phyloP scores from a whole-genome alignment of 495 filamentous ascomycete genomes.

The Choiromyces venosus region DNA sequence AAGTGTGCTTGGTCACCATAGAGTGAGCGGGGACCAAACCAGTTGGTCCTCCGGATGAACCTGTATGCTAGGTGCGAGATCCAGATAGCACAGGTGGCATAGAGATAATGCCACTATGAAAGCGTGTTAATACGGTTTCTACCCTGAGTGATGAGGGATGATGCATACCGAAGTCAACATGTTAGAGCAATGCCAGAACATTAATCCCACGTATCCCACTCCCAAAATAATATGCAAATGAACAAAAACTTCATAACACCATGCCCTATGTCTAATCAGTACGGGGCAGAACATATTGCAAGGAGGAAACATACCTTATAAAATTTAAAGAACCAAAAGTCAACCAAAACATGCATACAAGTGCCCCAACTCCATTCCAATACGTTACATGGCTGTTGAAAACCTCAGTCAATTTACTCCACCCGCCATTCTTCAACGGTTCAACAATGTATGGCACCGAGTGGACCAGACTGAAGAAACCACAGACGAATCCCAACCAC shows the following conservation, averaged over 20 bases:
- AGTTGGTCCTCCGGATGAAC: conserved; percentile 66
- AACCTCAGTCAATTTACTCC: conserved; percentile 58
- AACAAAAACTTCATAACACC: conserved; percentile 79
- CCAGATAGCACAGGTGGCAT: conserved; percentile 76
- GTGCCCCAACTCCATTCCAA: conserved; percentile 80
- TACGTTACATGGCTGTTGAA: conserved; percentile 69
- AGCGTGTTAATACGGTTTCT: conserved; percentile 5
- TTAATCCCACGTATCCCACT: conserved; percentile 70
- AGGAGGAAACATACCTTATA: conserved; percentile 47
- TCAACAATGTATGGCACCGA: conserved; percentile 84
- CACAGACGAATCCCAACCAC: conserved; percentile 82
- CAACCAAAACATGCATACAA: conserved; percentile 73
- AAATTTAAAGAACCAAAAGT: conserved; percentile 76
- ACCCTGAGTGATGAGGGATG: background rate
- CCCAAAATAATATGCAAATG: conserved; percentile 74
- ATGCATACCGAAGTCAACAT: conserved; percentile 61
- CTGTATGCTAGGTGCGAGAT: conserved; percentile 58
- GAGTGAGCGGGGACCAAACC: conserved; percentile 69
- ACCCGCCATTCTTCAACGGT: conserved; percentile 70
- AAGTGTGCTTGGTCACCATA: conserved; percentile 84
- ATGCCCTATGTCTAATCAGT: conserved; percentile 41
- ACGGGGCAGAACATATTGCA: conserved; percentile 19
- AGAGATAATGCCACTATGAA: conserved; percentile 71
- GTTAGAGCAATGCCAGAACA: conserved; percentile 96
- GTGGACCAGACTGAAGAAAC: conserved; percentile 77